A percentile compares a stretch with the other conserved stretches of the same genome.
These are phyloP conservation scores for Geranium incanum DNA, from an alignment of 441 rosid genomes.

Conservation along the genomic window DNA sequence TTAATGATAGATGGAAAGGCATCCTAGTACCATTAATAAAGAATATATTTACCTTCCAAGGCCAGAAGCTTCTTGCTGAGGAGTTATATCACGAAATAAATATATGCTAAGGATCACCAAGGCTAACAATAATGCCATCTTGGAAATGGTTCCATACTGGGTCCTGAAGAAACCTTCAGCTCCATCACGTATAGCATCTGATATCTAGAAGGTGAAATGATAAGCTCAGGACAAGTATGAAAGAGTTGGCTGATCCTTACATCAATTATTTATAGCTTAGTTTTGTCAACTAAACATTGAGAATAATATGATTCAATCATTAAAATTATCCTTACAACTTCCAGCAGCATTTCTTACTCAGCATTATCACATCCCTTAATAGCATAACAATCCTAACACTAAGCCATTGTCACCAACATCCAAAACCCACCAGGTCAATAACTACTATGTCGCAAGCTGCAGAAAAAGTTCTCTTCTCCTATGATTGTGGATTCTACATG, in stretches of 20 bases:
- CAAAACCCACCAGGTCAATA: background rate
- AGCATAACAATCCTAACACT: background rate
- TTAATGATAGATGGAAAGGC: background rate
- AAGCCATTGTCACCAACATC: background rate
- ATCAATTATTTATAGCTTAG: background rate
- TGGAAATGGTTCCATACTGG: slow-evolving; percentile 90
- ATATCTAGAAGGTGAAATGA: slow-evolving; percentile 55
- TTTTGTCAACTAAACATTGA: background rate
- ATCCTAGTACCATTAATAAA: slow-evolving; percentile 12
- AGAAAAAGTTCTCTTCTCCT: background rate
- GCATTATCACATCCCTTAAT: background rate
- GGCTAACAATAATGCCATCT: slow-evolving; percentile 88
- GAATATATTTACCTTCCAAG: slow-evolving; percentile 59
- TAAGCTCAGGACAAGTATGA: slow-evolving; percentile 25
- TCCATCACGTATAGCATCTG: slow-evolving; percentile 98
- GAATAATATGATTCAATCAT: background rate
- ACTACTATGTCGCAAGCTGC: background rate
- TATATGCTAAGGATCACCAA: slow-evolving; percentile 78
- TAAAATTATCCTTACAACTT: background rate
- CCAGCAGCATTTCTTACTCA: background rate
- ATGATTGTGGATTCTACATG: no score
- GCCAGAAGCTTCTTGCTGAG: slow-evolving; percentile 95
- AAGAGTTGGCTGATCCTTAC: slow-evolving; percentile 6
- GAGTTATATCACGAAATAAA: slow-evolving; percentile 72
- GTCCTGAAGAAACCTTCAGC: slow-evolving; percentile 99